phyloP scores from a whole-genome alignment of 352 stramenopile genomes.

The Phytopythium kandeliae region DNA sequence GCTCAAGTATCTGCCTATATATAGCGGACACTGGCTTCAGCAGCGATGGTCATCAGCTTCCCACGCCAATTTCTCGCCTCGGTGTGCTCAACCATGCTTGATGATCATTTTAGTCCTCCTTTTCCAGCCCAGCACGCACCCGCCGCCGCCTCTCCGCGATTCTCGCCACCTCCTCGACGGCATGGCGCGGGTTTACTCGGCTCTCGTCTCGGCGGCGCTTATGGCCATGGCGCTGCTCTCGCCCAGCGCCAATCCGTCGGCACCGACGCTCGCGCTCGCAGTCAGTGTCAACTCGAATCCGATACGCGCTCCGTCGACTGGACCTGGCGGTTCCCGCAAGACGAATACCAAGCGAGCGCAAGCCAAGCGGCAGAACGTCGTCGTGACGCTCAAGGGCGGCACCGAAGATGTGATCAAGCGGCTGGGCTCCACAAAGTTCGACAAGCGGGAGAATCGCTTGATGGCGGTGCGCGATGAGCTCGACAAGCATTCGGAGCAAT shows the following conservation, averaged over 20 bases:
- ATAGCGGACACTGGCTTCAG: background rate
- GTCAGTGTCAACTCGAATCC: background rate
- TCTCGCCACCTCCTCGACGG: background rate
- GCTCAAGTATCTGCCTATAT: background rate
- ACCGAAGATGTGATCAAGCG: constrained; percentile 21
- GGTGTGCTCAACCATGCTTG: background rate
- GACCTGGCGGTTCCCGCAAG: background rate
- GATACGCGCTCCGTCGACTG: background rate
- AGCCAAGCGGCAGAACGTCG: constrained; percentile 31
- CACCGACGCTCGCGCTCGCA: constrained; percentile 4
- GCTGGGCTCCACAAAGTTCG: constrained; percentile 31
- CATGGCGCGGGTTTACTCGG: constrained; percentile 19
- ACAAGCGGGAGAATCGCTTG: constrained; percentile 21
- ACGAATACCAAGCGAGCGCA: constrained; percentile 17
- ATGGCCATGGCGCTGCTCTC: constrained; percentile 2
- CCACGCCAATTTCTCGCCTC: too few relatives aligned
- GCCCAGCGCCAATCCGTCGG: background rate
- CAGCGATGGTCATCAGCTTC: too few relatives aligned
- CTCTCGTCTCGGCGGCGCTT: constrained; percentile 15
- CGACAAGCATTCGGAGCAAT: constrained; percentile 22
- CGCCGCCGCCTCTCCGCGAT: background rate
- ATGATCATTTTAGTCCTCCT: background rate
- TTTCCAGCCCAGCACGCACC: background rate
- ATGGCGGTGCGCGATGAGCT: constrained; percentile 27
- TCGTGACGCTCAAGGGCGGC: constrained; percentile 42